Conservation (phyloP, 2,329 filamentous ascomycete species). For the Colletotrichum navitas region DNA sequence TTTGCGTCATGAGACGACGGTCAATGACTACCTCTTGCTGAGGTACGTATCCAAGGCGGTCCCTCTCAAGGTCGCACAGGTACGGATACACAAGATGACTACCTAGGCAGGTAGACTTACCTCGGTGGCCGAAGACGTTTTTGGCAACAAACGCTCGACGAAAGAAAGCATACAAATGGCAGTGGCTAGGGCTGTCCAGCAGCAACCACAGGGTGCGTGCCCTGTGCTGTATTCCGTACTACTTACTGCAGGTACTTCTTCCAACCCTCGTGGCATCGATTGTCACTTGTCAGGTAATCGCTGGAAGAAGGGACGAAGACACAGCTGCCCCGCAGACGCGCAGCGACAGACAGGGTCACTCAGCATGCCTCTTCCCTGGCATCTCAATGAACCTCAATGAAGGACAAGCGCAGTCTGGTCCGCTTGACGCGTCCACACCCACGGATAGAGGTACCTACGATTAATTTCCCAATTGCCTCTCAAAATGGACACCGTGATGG, state of each 20-base stretch:
- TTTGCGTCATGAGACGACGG: background rate
- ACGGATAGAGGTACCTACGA: background rate
- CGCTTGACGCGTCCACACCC: no score
- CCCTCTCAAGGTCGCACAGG: no score
- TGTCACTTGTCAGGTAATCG: conserved; percentile 16
- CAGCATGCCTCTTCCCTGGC: conserved; percentile 29
- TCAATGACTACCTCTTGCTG: background rate
- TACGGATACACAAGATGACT: no score
- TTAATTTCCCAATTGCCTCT: conserved; percentile 2
- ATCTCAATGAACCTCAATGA: conserved; percentile 19
- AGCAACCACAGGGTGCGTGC: background rate
- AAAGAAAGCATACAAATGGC: background rate
- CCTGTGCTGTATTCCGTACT: background rate
- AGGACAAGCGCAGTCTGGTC: conserved; percentile 9
- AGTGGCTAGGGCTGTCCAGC: background rate
- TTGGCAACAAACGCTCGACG: background rate
- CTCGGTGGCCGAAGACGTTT: background rate
- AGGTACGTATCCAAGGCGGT: no score
- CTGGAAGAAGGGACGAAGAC: conserved; percentile 36
- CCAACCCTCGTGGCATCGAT: conserved; percentile 26
- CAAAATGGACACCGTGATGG: background rate
- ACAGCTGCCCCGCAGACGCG: conserved; percentile 25
- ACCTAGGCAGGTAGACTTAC: no score
- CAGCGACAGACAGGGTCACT: conserved; percentile 27
- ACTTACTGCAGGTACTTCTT: background rate